Conservation (phyloP, 805 yeast genomes). For the Wickerhamiella qilinensis region DNA sequence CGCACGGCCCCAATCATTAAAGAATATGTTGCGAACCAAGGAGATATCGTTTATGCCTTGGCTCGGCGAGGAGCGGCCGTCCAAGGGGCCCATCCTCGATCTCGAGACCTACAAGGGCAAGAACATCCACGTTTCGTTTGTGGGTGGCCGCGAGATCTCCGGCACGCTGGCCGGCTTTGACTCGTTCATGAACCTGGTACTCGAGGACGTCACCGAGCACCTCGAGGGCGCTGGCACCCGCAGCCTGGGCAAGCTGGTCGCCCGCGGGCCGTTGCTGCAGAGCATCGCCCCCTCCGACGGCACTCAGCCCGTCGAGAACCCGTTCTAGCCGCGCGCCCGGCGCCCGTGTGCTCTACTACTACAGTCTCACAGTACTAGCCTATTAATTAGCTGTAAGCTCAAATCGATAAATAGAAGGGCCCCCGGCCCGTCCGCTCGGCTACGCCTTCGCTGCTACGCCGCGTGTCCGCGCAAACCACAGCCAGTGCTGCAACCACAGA, state of each 20-base stretch:
- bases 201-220: constrained; percentile 45
- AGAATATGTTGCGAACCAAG: no score
- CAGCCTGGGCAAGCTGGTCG: constrained; percentile 60
- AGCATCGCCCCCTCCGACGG: constrained; percentile 37
- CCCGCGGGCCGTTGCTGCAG: constrained; percentile 68
- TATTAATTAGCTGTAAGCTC: no score
- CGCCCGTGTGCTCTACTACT: no score
- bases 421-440: no score
- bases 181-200: constrained; percentile 75
- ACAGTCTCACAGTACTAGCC: no score
- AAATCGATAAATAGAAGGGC: no score
- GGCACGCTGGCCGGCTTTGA: constrained; percentile 86
- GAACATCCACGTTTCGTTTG: constrained; percentile 56
- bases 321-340: no score
- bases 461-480: constrained; percentile 2
- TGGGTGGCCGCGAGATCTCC: constrained; percentile 71
- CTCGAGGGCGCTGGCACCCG: constrained; percentile 32
- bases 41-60: constrained; percentile 19
- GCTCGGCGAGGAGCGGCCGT: constrained; percentile 49
- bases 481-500: constrained; percentile 6
- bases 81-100: constrained; percentile 79
- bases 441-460: no score
- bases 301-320: constrained; percentile 52
- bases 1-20: no score
- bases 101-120: constrained; percentile 61